Evolutionary conservation across 306 rosid genomes (phyloP).

Genomic region (Canavalia gladiata): DNA sequence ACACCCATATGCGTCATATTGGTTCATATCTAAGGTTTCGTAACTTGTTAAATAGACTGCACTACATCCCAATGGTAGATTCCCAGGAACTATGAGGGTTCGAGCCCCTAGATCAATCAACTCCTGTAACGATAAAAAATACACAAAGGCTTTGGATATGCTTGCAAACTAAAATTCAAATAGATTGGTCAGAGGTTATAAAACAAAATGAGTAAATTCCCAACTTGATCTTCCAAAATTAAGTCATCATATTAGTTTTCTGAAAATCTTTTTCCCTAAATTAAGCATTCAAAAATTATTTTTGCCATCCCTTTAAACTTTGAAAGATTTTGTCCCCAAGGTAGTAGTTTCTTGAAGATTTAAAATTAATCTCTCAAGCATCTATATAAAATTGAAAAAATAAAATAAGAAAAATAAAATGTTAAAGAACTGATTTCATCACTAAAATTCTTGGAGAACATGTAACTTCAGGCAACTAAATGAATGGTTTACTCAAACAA

Average conservation of each 20-base stretch:
- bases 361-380: too few species aligned
- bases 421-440: background rate
- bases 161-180: background rate
- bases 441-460: background rate
- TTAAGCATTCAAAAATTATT: too few species aligned
- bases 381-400: too few species aligned
- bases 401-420: too few species aligned
- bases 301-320: too few species aligned
- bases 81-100: constrained; percentile 65
- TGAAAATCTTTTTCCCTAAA: too few species aligned
- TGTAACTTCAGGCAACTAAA: background rate
- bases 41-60: constrained; percentile 41
- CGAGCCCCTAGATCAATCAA: constrained; percentile 60
- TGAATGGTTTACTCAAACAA: background rate
- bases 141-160: background rate
- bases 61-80: constrained; percentile 57
- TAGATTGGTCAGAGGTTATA: background rate
- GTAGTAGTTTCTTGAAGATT: too few species aligned
- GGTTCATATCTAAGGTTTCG: constrained; percentile 34
- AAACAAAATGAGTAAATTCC: background rate
- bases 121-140: constrained; percentile 44
- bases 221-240: background rate
- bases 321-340: too few species aligned
- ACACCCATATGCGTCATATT: constrained; percentile 61
- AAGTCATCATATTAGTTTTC: background rate